Evolutionary conservation across 805 yeast genomes (phyloP), one percentile per base, ranked within the genome.

Genomic region (Candida bentonensis): DNA sequence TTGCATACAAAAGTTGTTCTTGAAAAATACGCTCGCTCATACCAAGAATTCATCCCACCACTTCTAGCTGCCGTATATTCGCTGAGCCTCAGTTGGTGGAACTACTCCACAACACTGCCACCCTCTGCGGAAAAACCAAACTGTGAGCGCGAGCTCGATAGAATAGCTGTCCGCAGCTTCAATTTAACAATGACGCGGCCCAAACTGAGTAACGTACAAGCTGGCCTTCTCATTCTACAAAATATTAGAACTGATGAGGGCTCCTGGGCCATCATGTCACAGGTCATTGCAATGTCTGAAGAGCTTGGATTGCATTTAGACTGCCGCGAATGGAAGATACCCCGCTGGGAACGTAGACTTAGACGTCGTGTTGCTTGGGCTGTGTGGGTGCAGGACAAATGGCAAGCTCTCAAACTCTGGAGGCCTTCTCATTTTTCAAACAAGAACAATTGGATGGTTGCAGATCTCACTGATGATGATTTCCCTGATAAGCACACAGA

Each of bases 361-460:
- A 70, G 98, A 44, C 74, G 86, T 53, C 69, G 97, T 47, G 63
- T 89, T 42, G 95, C 96, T 0, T 89, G 98, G 97, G 96, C 96
- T 0, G 92, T 87, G 1, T 89, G 77, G 69, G 68, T 82, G 42
- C 94, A 87, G 60, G 96, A 87, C 56, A 86, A 88, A 58, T 89
- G 97, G 97, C 70, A 81, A 5, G 68, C 95, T 1, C 63, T 88
- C 42, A 75, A 30, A 15, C 36, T 30, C 17, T 78, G 44, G 94
- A 85, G 56, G n/a, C 36, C 36, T 7, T 76, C 89, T 0, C 68
- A 95, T 39, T 94, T 95, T 1, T 80, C 95, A 0, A 95, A 86
- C 60, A 71, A 81, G 27, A 73, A 78, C 21, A 69, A 76, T 2
- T 64, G 70, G 45, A 83, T 89, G 97, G 96, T 67, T 80, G 33